Conservation (phyloP, 768 basidiomycete genomes). For the Mycena vitilis region DNA sequence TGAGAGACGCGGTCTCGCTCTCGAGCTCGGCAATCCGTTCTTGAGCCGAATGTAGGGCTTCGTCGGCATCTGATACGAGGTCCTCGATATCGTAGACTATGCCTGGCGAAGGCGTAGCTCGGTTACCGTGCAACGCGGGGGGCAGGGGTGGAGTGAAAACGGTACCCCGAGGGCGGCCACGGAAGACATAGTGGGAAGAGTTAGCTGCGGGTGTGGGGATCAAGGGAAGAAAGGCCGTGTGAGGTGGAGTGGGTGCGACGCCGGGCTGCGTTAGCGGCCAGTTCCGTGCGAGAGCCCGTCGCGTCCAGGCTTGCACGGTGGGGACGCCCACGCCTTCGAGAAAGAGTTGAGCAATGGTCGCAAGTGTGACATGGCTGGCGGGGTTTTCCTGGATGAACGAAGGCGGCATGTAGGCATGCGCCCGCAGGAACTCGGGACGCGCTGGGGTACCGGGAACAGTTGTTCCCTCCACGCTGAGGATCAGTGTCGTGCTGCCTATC, state of each 20-base stretch:
- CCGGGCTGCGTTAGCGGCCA: neutral
- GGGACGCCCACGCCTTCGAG: constrained; percentile 1
- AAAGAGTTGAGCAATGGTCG: neutral
- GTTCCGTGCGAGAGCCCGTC: neutral
- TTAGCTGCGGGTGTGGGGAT: neutral
- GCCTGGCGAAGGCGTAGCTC: no score
- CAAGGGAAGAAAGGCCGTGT: neutral
- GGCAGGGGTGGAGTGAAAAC: no score
- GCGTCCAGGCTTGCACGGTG: neutral
- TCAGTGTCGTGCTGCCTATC: neutral
- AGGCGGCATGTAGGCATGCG: neutral
- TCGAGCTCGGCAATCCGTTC: no score
- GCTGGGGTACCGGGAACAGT: neutral
- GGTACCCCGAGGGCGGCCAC: no score
- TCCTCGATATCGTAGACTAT: no score
- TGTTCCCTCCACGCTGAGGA: neutral
- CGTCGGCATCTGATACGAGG: no score
- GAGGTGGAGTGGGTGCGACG: neutral
- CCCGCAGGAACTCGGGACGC: neutral
- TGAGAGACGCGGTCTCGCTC: no score
- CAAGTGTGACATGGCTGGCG: neutral
- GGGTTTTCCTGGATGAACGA: neutral
- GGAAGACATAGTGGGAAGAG: constrained; percentile 4
- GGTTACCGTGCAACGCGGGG: no score
- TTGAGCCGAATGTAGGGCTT: no score